A percentile compares a stretch with the other conserved stretches of the same genome.
Conservation (phyloP, 2,329 filamentous ascomycete genomes). For the Acrocalymma vagum region DNA sequence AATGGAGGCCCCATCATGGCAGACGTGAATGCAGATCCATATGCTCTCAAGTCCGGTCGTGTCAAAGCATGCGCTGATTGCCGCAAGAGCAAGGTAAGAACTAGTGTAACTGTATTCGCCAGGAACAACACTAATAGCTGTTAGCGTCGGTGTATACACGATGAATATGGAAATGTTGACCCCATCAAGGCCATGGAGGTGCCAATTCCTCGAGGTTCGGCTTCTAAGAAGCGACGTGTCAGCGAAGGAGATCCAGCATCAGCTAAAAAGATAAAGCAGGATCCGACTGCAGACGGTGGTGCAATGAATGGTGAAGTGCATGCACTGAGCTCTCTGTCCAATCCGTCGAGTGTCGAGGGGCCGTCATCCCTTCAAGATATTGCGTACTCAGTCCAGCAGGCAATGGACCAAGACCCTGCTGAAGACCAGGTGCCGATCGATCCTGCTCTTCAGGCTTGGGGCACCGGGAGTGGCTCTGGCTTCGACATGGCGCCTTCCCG, state of each 20-base stretch:
- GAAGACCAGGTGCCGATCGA: slow-evolving; percentile 39
- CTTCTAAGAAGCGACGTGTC: slow-evolving; percentile 62
- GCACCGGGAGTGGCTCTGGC: slow-evolving; percentile 21
- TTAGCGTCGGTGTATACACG: slow-evolving; percentile 72
- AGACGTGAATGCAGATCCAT: slow-evolving; percentile 45
- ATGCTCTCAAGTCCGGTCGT: slow-evolving; percentile 63
- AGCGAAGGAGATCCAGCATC: slow-evolving; percentile 38
- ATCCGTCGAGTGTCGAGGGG: slow-evolving; percentile 27
- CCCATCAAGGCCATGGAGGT: slow-evolving; percentile 70
- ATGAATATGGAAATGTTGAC: slow-evolving; percentile 70
- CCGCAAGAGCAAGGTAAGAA: slow-evolving; percentile 71
- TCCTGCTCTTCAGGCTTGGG: slow-evolving; percentile 33
- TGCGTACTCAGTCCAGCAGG: slow-evolving; percentile 40
- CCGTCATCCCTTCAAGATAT: slow-evolving; percentile 33
- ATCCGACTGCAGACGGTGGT: slow-evolving; percentile 30
- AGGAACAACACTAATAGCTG: slow-evolving; percentile 25
- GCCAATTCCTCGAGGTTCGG: slow-evolving; percentile 66
- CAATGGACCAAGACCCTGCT: slow-evolving; percentile 26
- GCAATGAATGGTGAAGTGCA: slow-evolving; percentile 32
- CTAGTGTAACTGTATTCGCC: background rate
- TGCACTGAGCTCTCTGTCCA: slow-evolving; percentile 30
- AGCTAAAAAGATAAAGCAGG: slow-evolving; percentile 38
- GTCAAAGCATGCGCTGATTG: slow-evolving; percentile 73
- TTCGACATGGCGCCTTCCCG: slow-evolving; percentile 23
- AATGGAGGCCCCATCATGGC: slow-evolving; percentile 43